Evolutionary conservation across 257 asterid genomes (phyloP).

Genomic region (Salvia miltiorrhiza): DNA sequence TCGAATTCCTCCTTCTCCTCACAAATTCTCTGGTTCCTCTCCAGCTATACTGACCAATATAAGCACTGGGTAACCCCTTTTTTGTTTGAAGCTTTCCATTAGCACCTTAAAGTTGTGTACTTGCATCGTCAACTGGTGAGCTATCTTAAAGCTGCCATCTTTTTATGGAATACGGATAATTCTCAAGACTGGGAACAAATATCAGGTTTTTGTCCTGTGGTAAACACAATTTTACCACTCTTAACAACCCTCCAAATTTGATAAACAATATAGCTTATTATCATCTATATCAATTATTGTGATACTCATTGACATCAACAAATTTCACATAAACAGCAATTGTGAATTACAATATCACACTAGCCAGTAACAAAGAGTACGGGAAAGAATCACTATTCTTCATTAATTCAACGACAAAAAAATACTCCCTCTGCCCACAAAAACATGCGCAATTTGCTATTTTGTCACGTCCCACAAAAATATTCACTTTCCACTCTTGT

Average conservation of each 20-base stretch:
- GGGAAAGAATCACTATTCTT: neutral
- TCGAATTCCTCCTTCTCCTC: neutral
- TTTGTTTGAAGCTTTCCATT: conserved; percentile 5
- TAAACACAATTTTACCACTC: neutral
- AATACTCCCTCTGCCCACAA: no score
- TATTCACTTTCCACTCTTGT: no score
- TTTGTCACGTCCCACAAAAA: no score
- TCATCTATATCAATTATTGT: neutral
- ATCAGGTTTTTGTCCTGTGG: neutral
- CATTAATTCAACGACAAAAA: no score
- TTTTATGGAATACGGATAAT: neutral
- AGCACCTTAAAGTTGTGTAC: conserved; percentile 1
- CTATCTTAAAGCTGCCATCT: neutral
- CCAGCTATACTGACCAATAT: neutral
- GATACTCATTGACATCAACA: neutral
- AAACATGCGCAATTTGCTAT: no score
- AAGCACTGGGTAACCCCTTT: neutral
- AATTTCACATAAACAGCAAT: neutral
- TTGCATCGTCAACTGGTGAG: conserved; percentile 10
- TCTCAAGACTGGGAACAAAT: neutral
- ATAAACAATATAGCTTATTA: neutral
- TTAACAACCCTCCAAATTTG: neutral
- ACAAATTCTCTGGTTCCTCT: neutral
- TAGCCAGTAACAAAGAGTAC: neutral
- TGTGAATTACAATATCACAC: neutral